Evolutionary conservation across 2,329 filamentous ascomycete genomes (phyloP), one percentile per base, ranked within the genome.

Genomic region (Epichloe brachyelytri): DNA sequence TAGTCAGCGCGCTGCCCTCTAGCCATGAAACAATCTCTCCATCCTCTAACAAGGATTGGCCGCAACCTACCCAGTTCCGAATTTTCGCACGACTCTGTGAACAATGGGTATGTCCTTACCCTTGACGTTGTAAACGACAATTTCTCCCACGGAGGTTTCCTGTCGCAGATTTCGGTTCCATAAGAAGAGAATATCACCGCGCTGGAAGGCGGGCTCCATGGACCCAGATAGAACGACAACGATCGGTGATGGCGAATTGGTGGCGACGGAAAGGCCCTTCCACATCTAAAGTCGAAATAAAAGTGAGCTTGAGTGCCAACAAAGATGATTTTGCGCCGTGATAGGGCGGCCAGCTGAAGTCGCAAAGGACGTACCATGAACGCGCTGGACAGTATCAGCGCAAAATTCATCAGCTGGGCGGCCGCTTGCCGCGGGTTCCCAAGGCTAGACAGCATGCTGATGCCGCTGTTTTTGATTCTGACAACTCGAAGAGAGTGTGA

Each of bases 21-120:
- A 12, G 20, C 17, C 15, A 3, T 12, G 19, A 11, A 12, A 5
- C 17, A 3, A 12, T n/a, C 2, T 26, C 20, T 26, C 19, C 10
- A 15, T 10, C 12, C 10, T 33, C 14, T 19, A 12, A 7, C n/a
- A 3, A 30, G 17, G 5, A 11, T 66, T 4, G 30, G 30, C 30
- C 10, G 8, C 30, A 30, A 30, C 75, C 52, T 62, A 78, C 73
- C 80, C 80, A 33, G 61, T 61, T 20, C 81, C 80, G 64, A 83
- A 84, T 64, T 81, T 82, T 69, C 90, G 80, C 50, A 97, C 85
- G 10, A 97, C 79, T 48, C 93, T 77, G 72, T 98, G 93, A 58
- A 98, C 93, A 68, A 98, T 98, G 33, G 93, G 93, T 56, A 98
- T 97, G 58, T 95, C 87, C 75, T 97, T 98, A 52, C 85, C 89